These are phyloP conservation scores for Lipomyces japonicus DNA, from an alignment of 805 yeast genomes.

Conservation along the genomic window DNA sequence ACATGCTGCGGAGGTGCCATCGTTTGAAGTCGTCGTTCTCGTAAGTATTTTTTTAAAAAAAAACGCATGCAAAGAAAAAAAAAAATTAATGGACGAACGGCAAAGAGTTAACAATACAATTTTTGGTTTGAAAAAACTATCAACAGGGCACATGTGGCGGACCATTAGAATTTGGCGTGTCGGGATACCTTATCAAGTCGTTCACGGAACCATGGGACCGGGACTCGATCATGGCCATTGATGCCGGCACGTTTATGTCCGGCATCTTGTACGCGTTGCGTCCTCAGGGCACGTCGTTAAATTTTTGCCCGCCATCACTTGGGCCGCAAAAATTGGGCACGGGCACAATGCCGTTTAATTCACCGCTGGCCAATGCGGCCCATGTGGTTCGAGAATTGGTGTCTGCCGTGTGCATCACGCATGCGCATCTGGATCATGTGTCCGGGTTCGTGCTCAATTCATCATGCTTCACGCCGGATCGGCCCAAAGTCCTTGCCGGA, in stretches of 20 bases:
- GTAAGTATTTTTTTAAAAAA: conserved; percentile 27
- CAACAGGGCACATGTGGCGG: conserved; percentile 86
- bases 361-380: conserved; percentile 29
- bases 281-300: neutral
- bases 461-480: conserved; percentile 45
- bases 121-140: no score
- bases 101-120: no score
- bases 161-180: conserved; percentile 67
- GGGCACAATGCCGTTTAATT: conserved; percentile 14
- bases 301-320: conserved; percentile 1
- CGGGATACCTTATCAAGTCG: conserved; percentile 65
- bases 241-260: conserved; percentile 74
- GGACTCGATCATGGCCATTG: conserved; percentile 55
- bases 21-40: conserved; percentile 33
- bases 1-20: no score
- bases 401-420: conserved; percentile 52
- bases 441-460: conserved; percentile 66
- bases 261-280: conserved; percentile 47
- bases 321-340: conserved; percentile 18
- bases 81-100: no score
- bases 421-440: conserved; percentile 82
- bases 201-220: conserved; percentile 42
- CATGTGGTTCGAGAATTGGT: conserved; percentile 31
- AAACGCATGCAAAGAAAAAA: no score
- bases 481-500: conserved; percentile 52